Conservation (phyloP, 345 rosid genomes). For the Raphanus sativus region DNA sequence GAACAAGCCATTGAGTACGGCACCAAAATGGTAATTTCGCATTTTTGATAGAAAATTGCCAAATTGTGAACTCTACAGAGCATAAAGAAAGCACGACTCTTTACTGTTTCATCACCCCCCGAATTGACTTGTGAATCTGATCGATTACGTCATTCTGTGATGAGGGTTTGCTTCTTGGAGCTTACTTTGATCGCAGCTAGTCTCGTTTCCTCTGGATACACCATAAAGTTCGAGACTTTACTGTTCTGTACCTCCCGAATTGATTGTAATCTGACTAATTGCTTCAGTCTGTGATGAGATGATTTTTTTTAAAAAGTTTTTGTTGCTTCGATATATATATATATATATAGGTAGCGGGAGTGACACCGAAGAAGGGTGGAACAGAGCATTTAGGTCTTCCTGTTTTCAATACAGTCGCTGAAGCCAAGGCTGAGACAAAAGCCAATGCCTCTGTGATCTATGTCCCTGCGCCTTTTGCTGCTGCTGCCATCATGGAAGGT, state of each 20-base stretch:
- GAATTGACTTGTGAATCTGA: background rate
- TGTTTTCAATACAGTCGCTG: conserved; percentile 88
- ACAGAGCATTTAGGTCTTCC: conserved; percentile 96
- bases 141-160: background rate
- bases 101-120: background rate
- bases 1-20: conserved; percentile 96
- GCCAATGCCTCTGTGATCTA: conserved; percentile 85
- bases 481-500: conserved; percentile 91
- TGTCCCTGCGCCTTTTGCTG: conserved; percentile 89
- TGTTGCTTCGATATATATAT: background rate
- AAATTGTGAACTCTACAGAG: background rate
- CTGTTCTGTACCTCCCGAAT: background rate
- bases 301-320: background rate
- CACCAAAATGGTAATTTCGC: conserved; percentile 38
- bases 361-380: conserved; percentile 97
- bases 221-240: background rate
- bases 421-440: conserved; percentile 91
- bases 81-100: background rate
- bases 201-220: background rate
- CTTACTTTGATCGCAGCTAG: background rate
- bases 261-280: background rate
- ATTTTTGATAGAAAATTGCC: too few relatives aligned
- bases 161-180: background rate
- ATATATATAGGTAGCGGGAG: conserved; percentile 78
- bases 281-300: background rate